Evolutionary conservation across 306 rosid species (phyloP).

Genomic region (Corylus heterophylla): DNA sequence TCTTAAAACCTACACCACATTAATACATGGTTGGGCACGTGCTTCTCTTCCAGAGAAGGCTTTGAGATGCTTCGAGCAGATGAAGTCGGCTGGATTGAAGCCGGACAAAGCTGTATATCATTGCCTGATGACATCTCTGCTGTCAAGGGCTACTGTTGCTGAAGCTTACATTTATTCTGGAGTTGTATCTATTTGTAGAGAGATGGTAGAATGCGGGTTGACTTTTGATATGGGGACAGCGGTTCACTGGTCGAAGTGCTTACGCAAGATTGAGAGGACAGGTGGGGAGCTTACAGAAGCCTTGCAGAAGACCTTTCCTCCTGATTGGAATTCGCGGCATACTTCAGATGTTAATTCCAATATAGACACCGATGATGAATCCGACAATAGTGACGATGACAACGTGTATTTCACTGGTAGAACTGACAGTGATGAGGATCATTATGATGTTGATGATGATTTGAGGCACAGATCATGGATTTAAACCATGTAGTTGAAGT

Average conservation of each 20-base stretch:
- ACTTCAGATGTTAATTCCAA: slow-evolving; percentile 34
- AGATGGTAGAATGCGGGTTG: slow-evolving; percentile 76
- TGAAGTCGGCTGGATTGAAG: slow-evolving; percentile 77
- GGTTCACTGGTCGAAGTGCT: slow-evolving; percentile 88
- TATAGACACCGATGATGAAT: slow-evolving; percentile 39
- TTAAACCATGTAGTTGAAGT: slow-evolving; percentile 5
- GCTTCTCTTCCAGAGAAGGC: slow-evolving; percentile 96
- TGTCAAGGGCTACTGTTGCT: slow-evolving; percentile 84
- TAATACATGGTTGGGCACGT: slow-evolving; percentile 95
- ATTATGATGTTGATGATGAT: slow-evolving; percentile 13
- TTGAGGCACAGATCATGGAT: slow-evolving; percentile 23
- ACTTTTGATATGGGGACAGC: slow-evolving; percentile 98
- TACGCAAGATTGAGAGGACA: slow-evolving; percentile 73
- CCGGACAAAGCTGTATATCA: slow-evolving; percentile 96
- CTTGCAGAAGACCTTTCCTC: slow-evolving; percentile 90
- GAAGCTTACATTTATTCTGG: slow-evolving; percentile 69
- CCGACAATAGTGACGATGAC: slow-evolving; percentile 18
- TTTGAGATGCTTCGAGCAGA: slow-evolving; percentile 71
- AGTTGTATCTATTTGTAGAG: slow-evolving; percentile 62
- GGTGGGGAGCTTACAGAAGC: slow-evolving; percentile 93
- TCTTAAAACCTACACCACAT: slow-evolving; percentile 81
- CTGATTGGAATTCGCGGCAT: slow-evolving; percentile 76
- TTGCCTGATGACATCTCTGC: slow-evolving; percentile 90
- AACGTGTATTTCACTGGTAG: slow-evolving; percentile 29
- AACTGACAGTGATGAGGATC: neutral